A percentile compares a stretch with the other conserved stretches of the same genome.
Conservation (phyloP, 2,329 filamentous ascomycete genomes). For the Elsinoe arachidis region DNA sequence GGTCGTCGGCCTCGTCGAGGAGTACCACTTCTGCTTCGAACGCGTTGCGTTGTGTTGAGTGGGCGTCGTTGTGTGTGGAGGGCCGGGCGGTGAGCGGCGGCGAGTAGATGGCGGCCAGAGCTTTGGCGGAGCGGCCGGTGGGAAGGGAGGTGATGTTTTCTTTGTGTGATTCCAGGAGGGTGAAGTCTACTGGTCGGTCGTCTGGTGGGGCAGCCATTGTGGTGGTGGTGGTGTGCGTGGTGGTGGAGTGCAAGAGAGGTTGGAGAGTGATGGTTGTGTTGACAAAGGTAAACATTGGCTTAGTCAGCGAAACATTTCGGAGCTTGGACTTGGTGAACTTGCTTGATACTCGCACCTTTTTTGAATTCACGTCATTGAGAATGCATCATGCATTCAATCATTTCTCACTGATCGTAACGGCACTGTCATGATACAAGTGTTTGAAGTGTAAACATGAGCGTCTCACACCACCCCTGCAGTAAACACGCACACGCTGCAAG, state of each 20-base stretch:
- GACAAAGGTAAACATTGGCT: slow-evolving; percentile 8
- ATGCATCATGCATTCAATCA: no score
- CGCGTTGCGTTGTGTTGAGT: slow-evolving; percentile 70
- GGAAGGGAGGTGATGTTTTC: slow-evolving; percentile 96
- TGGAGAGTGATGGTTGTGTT: slow-evolving; percentile 2
- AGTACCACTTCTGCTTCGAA: slow-evolving; percentile 65
- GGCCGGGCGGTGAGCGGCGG: slow-evolving; percentile 29
- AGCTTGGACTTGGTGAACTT: background rate
- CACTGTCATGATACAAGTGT: no score
- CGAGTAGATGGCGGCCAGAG: slow-evolving; percentile 75
- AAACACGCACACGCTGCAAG: background rate
- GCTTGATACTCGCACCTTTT: background rate
- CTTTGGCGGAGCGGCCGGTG: slow-evolving; percentile 78
- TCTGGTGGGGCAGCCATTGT: slow-evolving; percentile 30
- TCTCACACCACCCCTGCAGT: no score
- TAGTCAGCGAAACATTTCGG: background rate
- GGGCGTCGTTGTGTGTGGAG: slow-evolving; percentile 44
- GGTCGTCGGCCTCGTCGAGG: slow-evolving; percentile 28
- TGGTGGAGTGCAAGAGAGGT: background rate
- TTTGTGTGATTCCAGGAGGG: slow-evolving; percentile 91
- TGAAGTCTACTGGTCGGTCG: slow-evolving; percentile 54
- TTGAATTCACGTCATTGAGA: no score
- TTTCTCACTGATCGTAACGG: no score
- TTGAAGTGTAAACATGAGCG: no score
- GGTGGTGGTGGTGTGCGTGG: background rate